Percentiles rank a stretch among this genome's conserved stretches.
Evolutionary conservation across 1,284 basidiomycete genomes (phyloP).

Genomic region (Moesziomyces parantarcticus): DNA sequence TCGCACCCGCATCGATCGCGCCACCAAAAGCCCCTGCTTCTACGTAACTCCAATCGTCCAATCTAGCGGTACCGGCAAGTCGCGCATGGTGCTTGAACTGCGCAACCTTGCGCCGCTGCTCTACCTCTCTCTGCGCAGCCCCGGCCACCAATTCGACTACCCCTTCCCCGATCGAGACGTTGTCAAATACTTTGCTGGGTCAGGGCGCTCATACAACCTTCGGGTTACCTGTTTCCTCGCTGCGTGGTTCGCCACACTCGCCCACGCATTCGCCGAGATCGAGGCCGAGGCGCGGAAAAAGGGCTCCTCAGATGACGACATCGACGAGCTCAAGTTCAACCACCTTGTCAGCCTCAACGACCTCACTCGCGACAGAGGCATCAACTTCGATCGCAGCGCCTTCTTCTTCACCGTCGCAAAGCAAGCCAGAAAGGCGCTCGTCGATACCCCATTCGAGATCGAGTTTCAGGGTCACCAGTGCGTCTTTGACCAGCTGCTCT

Average conservation of each 20-base stretch:
- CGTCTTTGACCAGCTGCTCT: slow-evolving; percentile 1
- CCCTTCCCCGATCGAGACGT: slow-evolving; percentile 11
- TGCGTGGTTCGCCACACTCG: slow-evolving; percentile 7
- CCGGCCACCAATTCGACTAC: background rate
- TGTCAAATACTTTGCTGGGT: slow-evolving; percentile 1
- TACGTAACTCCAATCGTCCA: slow-evolving; percentile 17
- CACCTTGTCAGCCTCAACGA: no score
- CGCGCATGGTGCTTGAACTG: slow-evolving; percentile 18
- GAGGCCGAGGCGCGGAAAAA: no score
- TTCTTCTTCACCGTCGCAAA: no score
- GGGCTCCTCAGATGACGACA: no score
- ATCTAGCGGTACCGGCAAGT: slow-evolving; percentile 35
- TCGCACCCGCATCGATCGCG: background rate
- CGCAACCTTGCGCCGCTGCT: slow-evolving; percentile 11
- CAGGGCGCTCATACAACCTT: background rate
- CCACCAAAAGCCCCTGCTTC: slow-evolving; percentile 1
- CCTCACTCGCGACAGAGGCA: no score
- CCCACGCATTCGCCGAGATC: background rate
- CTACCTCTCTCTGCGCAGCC: slow-evolving; percentile 15
- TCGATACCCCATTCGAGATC: background rate
- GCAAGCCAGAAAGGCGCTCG: background rate
- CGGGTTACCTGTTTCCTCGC: slow-evolving; percentile 8
- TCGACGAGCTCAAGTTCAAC: no score
- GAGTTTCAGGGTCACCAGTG: background rate
- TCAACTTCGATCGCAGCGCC: no score